Conservation (phyloP, 202 grass and related monocot genomes). For the Eragrostis tef region DNA sequence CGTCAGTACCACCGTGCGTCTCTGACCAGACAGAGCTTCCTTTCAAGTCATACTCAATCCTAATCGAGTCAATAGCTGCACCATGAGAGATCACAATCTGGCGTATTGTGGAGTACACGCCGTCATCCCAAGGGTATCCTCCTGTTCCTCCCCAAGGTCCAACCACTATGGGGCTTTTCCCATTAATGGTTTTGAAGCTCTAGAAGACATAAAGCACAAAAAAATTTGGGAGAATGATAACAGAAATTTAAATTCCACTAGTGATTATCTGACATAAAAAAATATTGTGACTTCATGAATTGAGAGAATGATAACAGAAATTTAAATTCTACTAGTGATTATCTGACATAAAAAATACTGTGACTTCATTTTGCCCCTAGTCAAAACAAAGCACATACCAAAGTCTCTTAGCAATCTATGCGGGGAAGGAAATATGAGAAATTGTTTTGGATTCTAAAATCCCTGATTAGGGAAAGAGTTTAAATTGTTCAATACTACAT, state of each 20-base stretch:
- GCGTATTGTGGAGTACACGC: conserved; percentile 58
- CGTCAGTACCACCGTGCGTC: conserved; percentile 59
- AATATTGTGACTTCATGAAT: background rate
- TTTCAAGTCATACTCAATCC: conserved; percentile 64
- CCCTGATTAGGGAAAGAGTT: background rate
- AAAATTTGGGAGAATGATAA: background rate
- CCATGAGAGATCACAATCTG: conserved; percentile 71
- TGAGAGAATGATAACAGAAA: conserved; percentile 20
- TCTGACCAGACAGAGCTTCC: conserved; percentile 67
- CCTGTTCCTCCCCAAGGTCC: conserved; percentile 81
- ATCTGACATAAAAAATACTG: background rate
- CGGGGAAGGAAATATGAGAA: background rate
- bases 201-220: conserved; percentile 27
- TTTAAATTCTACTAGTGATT: background rate
- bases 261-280: background rate
- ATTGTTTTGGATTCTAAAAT: background rate
- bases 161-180: conserved; percentile 63
- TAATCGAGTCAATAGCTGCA: conserved; percentile 66
- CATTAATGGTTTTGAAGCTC: conserved; percentile 48
- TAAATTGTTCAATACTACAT: background rate
- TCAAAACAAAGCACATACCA: background rate
- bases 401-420: background rate
- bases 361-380: background rate
- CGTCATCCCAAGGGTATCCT: conserved; percentile 73
- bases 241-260: background rate